Base-by-base conservation (phyloP, 768 basidiomycete genomes). In the Trametes cubensis region DNA sequence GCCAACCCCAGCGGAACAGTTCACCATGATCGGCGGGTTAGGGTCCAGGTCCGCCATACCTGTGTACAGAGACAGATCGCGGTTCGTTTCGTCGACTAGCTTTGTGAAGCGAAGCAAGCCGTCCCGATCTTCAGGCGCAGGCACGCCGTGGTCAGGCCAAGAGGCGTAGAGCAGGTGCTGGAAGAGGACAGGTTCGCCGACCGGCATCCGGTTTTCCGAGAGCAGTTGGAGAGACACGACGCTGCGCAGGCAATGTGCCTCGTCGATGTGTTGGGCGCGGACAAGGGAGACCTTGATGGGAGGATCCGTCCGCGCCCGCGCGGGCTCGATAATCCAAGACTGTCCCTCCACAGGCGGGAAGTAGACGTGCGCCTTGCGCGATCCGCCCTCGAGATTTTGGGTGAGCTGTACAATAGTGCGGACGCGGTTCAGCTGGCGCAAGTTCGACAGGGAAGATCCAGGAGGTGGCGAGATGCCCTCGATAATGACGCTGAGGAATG, bases 121-220 rank as follows among this genome's bases (percentile, higher is more conserved):
- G n/a, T 75, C 77, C 44, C 81, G 81, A 62, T 92, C 84, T 59
- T 83, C 77, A 39, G 77, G 77, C 42, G 80, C 72, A 11, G 92
- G 92, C n/a, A 94, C 84, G 26, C 91, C 89, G 66, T 92, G 86
- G 72, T 94, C 92, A 17, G 92, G 92, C 92, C 92, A 94, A 2
- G 86, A 85, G 20, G 78, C 75, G 69, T 87, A 94, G 38, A 92
- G 72, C 73, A 94, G 65, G 70, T 94, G 92, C 50, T 82, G 81
- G 73, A 93, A 90, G 30, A 79, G 72, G 53, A 85, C 71, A 20
- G 80, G 67, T 42, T 78, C 71, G 13, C 71, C 68, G 23, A 70
- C 56, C 14, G 25, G 58, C 61, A 53, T 46, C 40, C 61, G 30
- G 11, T 62, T 63, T 20, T 63, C 59, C 45, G 70, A 64, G 58